Percentiles rank a stretch among this genome's conserved stretches.
Evolutionary conservation across 1,284 basidiomycete species (phyloP).

Genomic region (Ustilago trichophora): DNA sequence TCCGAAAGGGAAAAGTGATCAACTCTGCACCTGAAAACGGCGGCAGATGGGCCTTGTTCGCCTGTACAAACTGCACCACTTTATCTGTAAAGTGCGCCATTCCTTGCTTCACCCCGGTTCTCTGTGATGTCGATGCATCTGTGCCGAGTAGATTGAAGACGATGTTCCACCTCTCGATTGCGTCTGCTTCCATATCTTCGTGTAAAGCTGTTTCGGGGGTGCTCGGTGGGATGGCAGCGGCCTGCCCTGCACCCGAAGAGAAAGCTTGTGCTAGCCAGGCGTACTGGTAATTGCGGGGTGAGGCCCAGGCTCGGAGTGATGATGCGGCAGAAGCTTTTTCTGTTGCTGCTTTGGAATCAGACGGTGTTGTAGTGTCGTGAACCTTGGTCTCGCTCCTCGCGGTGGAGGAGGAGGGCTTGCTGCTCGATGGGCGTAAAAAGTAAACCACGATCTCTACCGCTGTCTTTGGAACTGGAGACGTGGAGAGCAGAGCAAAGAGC

Average conservation of each 20-base stretch:
- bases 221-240: not conserved
- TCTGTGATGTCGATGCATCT: too few species aligned
- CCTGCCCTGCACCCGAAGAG: slow-evolving; percentile 30
- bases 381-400: not conserved
- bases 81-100: slow-evolving; percentile 1
- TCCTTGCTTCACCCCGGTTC: not conserved
- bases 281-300: slow-evolving; percentile 24
- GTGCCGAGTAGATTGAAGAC: too few species aligned
- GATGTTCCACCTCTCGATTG: slow-evolving; percentile 26
- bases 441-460: slow-evolving; percentile 1
- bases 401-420: not conserved
- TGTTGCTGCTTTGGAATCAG: not conserved
- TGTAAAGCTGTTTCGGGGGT: not conserved
- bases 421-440: slow-evolving; percentile 4
- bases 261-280: slow-evolving; percentile 40
- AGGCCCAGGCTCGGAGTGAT: slow-evolving; percentile 24
- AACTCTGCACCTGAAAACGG: slow-evolving; percentile 12
- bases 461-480: not conserved
- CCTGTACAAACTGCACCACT: slow-evolving; percentile 13
- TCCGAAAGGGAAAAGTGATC: slow-evolving; percentile 12
- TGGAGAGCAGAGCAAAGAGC: not conserved
- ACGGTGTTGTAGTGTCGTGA: too few species aligned
- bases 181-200: too few species aligned
- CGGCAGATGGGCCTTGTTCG: slow-evolving; percentile 32
- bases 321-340: slow-evolving; percentile 11